These are phyloP conservation scores for Pistacia atlantica DNA, from an alignment of 345 rosid species.

Conservation along the genomic window DNA sequence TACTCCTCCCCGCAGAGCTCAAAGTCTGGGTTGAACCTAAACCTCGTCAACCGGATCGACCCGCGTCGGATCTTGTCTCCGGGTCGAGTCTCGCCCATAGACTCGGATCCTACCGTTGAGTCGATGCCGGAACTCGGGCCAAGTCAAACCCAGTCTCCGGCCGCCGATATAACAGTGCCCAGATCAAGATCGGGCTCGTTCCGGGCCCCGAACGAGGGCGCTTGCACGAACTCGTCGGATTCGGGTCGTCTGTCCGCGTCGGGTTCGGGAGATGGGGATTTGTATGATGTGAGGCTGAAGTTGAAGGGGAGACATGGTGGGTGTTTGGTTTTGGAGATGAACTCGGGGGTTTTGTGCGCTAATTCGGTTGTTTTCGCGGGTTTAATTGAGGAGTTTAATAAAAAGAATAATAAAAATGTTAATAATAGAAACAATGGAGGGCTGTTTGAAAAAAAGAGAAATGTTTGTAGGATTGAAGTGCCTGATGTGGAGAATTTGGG, in stretches of 20 bases:
- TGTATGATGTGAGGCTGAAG: conserved; percentile 68
- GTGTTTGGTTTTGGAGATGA: conserved; percentile 67
- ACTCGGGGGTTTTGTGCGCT: conserved; percentile 55
- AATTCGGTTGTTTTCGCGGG: conserved; percentile 68
- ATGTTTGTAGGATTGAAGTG: conserved; percentile 72
- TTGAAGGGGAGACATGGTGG: conserved; percentile 75
- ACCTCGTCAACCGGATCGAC: conserved; percentile 78
- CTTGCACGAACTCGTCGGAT: conserved; percentile 13
- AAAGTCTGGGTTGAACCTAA: conserved; percentile 56
- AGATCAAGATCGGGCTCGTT: conserved; percentile 44
- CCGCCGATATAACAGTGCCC: conserved; percentile 21
- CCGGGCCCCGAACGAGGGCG: conserved; percentile 34
- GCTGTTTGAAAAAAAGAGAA: conserved; percentile 29
- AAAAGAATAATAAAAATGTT: neutral
- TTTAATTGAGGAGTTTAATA: conserved; percentile 43
- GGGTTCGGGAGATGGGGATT: conserved; percentile 22
- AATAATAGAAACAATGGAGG: conserved; percentile 12
- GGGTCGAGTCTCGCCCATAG: conserved; percentile 94
- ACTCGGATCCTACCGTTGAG: conserved; percentile 47
- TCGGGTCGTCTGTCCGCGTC: conserved; percentile 30
- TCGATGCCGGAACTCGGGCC: conserved; percentile 27
- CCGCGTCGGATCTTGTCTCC: conserved; percentile 93
- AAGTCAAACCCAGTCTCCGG: conserved; percentile 23
- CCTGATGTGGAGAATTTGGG: conserved; percentile 81
- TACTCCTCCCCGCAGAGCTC: conserved; percentile 74